Percentiles rank a stretch among this genome's conserved stretches.
phyloP scores from a whole-genome alignment of 148 eudicot species.

The Gaultheria prostrata region DNA sequence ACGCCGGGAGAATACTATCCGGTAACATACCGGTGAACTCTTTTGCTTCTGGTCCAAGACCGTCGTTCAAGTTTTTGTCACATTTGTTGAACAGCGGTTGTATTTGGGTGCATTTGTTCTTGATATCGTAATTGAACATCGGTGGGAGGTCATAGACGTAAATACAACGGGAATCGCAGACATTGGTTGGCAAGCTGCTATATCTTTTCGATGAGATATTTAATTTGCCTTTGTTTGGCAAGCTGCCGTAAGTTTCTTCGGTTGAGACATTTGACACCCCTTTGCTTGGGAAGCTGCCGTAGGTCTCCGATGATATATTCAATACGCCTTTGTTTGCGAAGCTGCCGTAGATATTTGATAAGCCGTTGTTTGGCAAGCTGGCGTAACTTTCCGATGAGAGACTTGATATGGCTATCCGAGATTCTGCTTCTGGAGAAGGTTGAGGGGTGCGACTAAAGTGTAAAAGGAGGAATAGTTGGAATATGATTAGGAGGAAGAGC shows the following conservation, averaged over 20 bases:
- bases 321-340: background rate
- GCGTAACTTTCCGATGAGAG: background rate
- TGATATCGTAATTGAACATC: slow-evolving; percentile 42
- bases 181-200: too few species aligned
- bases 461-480: background rate
- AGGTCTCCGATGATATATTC: background rate
- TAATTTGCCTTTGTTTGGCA: too few species aligned
- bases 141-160: slow-evolving; percentile 67
- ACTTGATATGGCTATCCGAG: background rate
- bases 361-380: background rate
- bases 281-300: too few species aligned
- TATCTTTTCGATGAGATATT: too few species aligned
- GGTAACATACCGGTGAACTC: slow-evolving; percentile 36
- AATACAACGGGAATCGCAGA: slow-evolving; percentile 15
- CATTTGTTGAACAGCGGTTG: slow-evolving; percentile 57
- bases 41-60: slow-evolving; percentile 47
- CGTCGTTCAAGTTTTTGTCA: slow-evolving; percentile 47
- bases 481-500: background rate
- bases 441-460: background rate
- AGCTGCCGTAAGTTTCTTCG: too few species aligned
- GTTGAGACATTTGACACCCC: too few species aligned
- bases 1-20: slow-evolving; percentile 24
- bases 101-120: slow-evolving; percentile 45
- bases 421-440: background rate
- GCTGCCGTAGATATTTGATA: background rate